Evolutionary conservation across 2,329 filamentous ascomycete genomes (phyloP).

Genomic region (Trichoderma aggressivum): DNA sequence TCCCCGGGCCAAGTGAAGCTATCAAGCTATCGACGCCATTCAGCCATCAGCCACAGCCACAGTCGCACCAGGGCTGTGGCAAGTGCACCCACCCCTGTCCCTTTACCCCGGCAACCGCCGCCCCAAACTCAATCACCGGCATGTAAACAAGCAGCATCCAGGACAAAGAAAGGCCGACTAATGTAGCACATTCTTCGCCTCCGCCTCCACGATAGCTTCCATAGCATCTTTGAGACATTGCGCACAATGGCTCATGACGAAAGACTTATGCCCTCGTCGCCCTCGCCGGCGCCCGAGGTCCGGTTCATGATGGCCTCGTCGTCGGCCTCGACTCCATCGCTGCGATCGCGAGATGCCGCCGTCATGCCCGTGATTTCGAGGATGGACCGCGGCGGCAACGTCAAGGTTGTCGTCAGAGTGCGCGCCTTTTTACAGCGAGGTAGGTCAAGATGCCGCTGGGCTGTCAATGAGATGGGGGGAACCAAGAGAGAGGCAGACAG

Average conservation of each 20-base stretch:
- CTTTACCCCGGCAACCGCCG: slow-evolving; percentile 16
- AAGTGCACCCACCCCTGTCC: background rate
- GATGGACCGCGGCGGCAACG: slow-evolving; percentile 68
- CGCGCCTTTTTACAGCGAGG: slow-evolving; percentile 76
- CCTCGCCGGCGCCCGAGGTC: slow-evolving; percentile 31
- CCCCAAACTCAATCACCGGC: background rate
- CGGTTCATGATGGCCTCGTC: slow-evolving; percentile 55
- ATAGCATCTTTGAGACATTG: slow-evolving; percentile 40
- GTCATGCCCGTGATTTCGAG: slow-evolving; percentile 54
- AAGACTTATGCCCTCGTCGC: slow-evolving; percentile 45
- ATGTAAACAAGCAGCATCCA: slow-evolving; percentile 6
- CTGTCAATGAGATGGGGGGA: background rate
- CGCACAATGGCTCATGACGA: slow-evolving; percentile 41
- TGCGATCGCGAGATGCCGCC: slow-evolving; percentile 68
- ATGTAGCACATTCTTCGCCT: slow-evolving; percentile 42
- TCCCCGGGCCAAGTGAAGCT: background rate
- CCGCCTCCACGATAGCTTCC: slow-evolving; percentile 40
- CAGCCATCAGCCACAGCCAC: slow-evolving; percentile 1
- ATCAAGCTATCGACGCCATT: background rate
- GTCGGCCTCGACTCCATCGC: slow-evolving; percentile 73
- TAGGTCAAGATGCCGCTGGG: slow-evolving; percentile 34
- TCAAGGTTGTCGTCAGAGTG: slow-evolving; percentile 77
- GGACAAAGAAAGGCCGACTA: slow-evolving; percentile 15
- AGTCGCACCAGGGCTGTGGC: background rate
- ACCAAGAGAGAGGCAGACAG: background rate